A percentile compares a stretch with the other conserved stretches of the same genome.
Conservation (phyloP, 73 alveolate species). For the Stentor roeselii region DNA sequence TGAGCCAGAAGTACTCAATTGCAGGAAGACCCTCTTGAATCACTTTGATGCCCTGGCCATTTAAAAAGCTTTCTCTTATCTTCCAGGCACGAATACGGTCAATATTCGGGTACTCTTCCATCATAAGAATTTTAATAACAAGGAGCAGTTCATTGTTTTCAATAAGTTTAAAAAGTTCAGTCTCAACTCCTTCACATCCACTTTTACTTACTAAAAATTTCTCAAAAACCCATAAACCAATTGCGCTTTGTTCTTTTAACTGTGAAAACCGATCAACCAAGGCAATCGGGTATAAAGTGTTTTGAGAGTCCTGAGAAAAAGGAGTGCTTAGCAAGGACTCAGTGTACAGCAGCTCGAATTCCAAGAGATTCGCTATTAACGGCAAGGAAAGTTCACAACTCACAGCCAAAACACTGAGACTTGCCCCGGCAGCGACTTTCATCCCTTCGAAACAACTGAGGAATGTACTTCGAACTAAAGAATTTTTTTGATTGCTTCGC, state of each 20-base stretch:
- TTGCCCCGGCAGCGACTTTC: not conserved
- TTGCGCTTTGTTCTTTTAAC: not conserved
- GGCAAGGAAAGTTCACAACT: not conserved
- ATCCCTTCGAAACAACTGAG: slow-evolving; percentile 6
- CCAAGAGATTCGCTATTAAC: not conserved
- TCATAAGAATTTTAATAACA: not conserved
- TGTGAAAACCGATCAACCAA: not conserved
- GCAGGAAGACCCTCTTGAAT: not conserved
- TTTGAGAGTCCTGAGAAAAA: not conserved
- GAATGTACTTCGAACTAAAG: not conserved
- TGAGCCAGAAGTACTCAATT: not conserved
- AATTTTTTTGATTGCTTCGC: not conserved
- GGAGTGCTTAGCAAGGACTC: not conserved
- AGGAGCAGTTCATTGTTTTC: not conserved
- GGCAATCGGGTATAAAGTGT: not conserved
- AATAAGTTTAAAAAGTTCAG: not conserved
- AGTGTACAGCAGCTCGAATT: slow-evolving; percentile 11
- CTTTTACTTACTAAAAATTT: not conserved
- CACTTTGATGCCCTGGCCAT: not conserved
- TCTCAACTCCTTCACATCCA: not conserved
- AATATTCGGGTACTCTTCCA: slow-evolving; percentile 21
- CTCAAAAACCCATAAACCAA: slow-evolving; percentile 15
- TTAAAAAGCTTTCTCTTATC: not conserved
- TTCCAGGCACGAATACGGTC: not conserved
- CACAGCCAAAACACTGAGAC: not conserved